Percentiles rank a stretch among this genome's conserved stretches.
Evolutionary conservation across 148 eudicot species (phyloP).

Genomic region (Spergularia bocconei): DNA sequence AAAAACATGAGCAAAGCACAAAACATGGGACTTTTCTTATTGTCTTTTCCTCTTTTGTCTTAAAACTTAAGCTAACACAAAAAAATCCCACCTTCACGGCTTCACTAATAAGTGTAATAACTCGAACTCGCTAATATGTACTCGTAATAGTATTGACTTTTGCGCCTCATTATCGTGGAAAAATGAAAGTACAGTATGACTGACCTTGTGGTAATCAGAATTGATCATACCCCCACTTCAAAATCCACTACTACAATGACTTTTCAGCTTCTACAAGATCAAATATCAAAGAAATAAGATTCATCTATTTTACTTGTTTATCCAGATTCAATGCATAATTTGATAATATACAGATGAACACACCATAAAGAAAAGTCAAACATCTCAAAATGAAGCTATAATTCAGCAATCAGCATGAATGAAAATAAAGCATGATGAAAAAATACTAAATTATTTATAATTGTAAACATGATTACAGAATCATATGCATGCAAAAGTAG

Average conservation of each 20-base stretch:
- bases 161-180: too few species aligned
- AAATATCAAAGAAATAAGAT: neutral
- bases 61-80: slow-evolving; percentile 21
- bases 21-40: slow-evolving; percentile 14
- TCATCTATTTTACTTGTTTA: slow-evolving; percentile 1
- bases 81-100: neutral
- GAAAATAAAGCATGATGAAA: neutral
- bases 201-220: too few species aligned
- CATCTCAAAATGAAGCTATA: neutral
- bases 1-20: slow-evolving; percentile 16
- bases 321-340: slow-evolving; percentile 14
- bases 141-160: too few species aligned
- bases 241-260: neutral
- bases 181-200: too few species aligned
- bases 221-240: too few species aligned
- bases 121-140: neutral
- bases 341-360: neutral
- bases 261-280: neutral
- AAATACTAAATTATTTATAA: slow-evolving; percentile 16
- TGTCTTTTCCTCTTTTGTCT: slow-evolving; percentile 21
- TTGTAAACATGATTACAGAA: neutral
- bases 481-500: slow-evolving; percentile 9
- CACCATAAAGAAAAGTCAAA: neutral
- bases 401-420: neutral
- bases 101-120: too few species aligned